Evolutionary conservation across 169 alveolate genomes (phyloP).

Genomic region (Plasmodium chabaudi): DNA sequence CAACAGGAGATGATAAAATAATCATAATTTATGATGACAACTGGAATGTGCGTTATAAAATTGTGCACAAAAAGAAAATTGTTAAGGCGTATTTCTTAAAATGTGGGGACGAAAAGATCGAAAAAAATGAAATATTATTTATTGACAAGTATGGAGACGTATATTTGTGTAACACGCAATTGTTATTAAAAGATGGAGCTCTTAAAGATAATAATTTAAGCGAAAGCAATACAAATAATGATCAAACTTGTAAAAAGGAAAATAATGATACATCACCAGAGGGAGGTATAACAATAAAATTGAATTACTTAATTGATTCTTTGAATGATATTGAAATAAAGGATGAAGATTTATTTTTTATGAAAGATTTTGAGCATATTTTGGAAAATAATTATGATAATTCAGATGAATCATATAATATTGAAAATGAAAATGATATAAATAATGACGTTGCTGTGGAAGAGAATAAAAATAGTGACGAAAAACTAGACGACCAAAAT

Average conservation of each 20-base stretch:
- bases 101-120: slow-evolving; percentile 6
- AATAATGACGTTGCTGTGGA: background rate
- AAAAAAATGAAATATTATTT: slow-evolving; percentile 44
- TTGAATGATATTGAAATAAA: slow-evolving; percentile 57
- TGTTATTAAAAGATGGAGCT: background rate
- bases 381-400: background rate
- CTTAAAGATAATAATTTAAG: background rate
- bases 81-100: slow-evolving; percentile 62
- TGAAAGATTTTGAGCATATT: slow-evolving; percentile 47
- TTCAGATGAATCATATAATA: background rate
- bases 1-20: slow-evolving; percentile 65
- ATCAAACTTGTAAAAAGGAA: background rate
- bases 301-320: slow-evolving; percentile 36
- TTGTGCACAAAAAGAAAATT: slow-evolving; percentile 57
- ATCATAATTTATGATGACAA: slow-evolving; percentile 55
- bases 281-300: background rate
- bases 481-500: background rate
- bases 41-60: slow-evolving; percentile 30
- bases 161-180: slow-evolving; percentile 20
- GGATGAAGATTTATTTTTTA: slow-evolving; percentile 71
- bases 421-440: background rate
- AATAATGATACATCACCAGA: background rate
- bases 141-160: slow-evolving; percentile 65
- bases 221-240: background rate
- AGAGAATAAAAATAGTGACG: background rate